Evolutionary conservation across 106 monocot genomes (phyloP).

Genomic region (Platanthera zijinensis): DNA sequence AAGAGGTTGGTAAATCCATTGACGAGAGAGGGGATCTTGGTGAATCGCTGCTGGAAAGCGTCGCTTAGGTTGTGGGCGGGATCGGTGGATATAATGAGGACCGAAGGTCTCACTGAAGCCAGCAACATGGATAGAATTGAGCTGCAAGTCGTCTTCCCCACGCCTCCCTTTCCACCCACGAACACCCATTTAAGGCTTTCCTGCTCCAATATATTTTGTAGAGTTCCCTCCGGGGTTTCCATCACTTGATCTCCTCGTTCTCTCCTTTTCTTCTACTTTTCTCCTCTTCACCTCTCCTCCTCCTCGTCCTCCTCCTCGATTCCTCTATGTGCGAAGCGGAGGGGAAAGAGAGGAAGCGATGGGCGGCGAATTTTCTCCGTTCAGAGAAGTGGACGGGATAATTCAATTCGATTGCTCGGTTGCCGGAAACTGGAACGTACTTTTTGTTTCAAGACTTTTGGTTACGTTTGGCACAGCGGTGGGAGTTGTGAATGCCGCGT

Average conservation of each 20-base stretch:
- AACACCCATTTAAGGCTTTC: conserved; percentile 93
- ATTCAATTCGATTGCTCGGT: too few species aligned
- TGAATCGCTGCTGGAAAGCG: conserved; percentile 97
- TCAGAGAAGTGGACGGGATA: background rate
- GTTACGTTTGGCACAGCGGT: background rate
- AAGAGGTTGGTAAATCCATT: conserved; percentile 90
- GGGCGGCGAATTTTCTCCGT: background rate
- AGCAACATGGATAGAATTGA: conserved; percentile 81
- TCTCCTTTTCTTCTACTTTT: background rate
- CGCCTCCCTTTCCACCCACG: conserved; percentile 95
- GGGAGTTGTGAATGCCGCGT: too few species aligned
- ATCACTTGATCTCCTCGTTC: conserved; percentile 9
- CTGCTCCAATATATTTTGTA: conserved; percentile 79
- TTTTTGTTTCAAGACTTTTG: background rate
- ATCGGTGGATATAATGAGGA: conserved; percentile 96
- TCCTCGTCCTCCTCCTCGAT: too few species aligned
- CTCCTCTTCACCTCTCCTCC: background rate
- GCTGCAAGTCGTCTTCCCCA: conserved; percentile 95
- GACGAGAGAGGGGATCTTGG: conserved; percentile 90
- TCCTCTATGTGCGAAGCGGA: background rate
- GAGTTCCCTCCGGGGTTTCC: conserved; percentile 51
- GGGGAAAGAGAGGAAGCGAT: background rate
- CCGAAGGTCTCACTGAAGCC: conserved; percentile 62
- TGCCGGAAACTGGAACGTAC: background rate
- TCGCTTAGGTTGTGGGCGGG: conserved; percentile 98